Evolutionary conservation across 176 grass and related monocot species (phyloP), one percentile per base, ranked within the genome.

Genomic region (Triticum monococcum): DNA sequence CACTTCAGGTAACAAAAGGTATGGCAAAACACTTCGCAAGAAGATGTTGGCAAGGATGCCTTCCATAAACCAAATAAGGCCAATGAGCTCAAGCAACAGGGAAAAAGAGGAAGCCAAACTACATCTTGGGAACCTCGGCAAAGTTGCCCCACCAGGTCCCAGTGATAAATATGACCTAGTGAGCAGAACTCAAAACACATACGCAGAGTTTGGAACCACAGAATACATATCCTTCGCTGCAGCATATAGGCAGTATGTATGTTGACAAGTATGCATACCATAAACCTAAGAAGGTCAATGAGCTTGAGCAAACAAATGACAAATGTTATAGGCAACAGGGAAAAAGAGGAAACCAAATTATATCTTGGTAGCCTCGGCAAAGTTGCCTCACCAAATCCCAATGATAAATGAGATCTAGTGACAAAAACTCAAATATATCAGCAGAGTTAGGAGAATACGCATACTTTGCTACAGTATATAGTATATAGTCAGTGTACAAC

Each of bases 101-200:
- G 90, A 92, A 92, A 95, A 95, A 89, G 81, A 95, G 88, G 93
- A 79, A 87, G 91, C 86, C 88, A 87, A 90, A 91, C 3, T n/a
- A 52, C 59, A 74, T 63, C 12, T 90, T 89, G 90, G 88, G 83
- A 75, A 89, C 90, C 93, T 92, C 60, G 86, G 90, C 88, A 95
- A 95, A 89, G 88, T 92, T 89, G 86, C 90, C 90, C 9, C 2
- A 40, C 18, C 35, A 59, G 37, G 5, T 57, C 4, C 50, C 67
- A 70, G 22, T 8, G 5, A 12, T 9, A 12, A 3, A 54, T 50
- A 20, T 9, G 60, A 80, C 43, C 60, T 64, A 24, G 6, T 36
- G 18, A 76, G 11, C 4, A 68, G 26, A 63, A 40, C 20, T 23
- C 1, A 70, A 70, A 70, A 5, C 9, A 35, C 2, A 10, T 2